phyloP scores from a whole-genome alignment of 345 rosid species.

The Salix purpurea region DNA sequence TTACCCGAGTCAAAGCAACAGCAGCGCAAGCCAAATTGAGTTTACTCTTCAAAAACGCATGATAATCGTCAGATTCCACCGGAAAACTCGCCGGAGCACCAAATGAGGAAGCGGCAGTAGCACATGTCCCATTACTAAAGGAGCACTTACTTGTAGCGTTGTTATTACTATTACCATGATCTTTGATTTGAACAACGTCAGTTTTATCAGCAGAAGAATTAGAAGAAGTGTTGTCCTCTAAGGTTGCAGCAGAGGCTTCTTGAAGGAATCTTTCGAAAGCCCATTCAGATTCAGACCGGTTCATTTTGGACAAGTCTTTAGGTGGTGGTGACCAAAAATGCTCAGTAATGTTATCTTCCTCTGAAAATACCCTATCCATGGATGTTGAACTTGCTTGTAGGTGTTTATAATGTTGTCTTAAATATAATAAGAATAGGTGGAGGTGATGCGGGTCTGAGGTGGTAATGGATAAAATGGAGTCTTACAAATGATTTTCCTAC shows the following conservation, averaged over 20 bases:
- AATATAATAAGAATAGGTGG: background rate
- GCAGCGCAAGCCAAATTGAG: constrained; percentile 32
- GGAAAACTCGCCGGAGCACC: constrained; percentile 7
- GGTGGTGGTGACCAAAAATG: constrained; percentile 9
- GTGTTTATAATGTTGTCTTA: background rate
- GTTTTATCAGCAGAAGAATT: constrained; percentile 4
- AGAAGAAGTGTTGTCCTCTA: background rate
- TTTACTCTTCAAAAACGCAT: constrained; percentile 22
- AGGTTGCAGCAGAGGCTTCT: constrained; percentile 13
- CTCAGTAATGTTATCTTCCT: constrained; percentile 8
- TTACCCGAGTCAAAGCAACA: constrained; percentile 28
- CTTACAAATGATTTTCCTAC: background rate
- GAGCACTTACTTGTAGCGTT: background rate
- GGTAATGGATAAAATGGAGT: constrained; percentile 18
- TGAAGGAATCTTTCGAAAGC: constrained; percentile 23
- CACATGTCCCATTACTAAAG: background rate
- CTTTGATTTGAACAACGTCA: constrained; percentile 12
- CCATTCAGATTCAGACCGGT: constrained; percentile 29
- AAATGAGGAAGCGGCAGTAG: background rate
- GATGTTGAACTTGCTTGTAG: background rate
- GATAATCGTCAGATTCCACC: constrained; percentile 26
- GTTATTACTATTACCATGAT: background rate
- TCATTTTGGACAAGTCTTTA: constrained; percentile 11
- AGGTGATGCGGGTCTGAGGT: constrained; percentile 25
- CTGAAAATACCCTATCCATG: constrained; percentile 23